Percentiles rank a stretch among this genome's conserved stretches.
Evolutionary conservation across 192 early-diverging fungal species (phyloP).

Genomic region (Diversispora epigaea): DNA sequence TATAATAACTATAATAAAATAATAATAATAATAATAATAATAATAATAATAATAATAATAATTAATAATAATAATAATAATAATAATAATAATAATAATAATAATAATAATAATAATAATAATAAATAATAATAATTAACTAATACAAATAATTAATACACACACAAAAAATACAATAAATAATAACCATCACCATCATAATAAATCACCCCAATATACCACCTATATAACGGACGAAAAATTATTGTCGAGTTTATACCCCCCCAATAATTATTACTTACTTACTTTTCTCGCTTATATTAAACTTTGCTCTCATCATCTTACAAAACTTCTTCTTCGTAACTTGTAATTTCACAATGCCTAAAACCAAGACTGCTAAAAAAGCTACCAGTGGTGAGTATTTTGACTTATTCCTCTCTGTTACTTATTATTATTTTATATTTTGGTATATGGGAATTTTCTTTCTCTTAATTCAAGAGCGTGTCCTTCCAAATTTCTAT

Average conservation of each 20-base stretch:
- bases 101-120: too few species aligned
- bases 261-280: slow-evolving; percentile 7
- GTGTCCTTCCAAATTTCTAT: slow-evolving; percentile 14
- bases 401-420: not conserved
- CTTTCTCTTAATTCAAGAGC: slow-evolving; percentile 28
- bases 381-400: slow-evolving; percentile 36
- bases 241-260: slow-evolving; percentile 1
- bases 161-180: too few species aligned
- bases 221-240: slow-evolving; percentile 25
- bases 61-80: too few species aligned
- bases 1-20: too few species aligned
- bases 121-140: too few species aligned
- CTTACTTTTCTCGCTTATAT: slow-evolving; percentile 23
- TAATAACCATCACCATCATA: too few species aligned
- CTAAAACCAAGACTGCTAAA: slow-evolving; percentile 54
- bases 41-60: too few species aligned
- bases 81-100: too few species aligned
- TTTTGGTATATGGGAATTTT: slow-evolving; percentile 28
- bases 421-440: not conserved
- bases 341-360: slow-evolving; percentile 42
- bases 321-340: slow-evolving; percentile 20
- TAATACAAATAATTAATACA: too few species aligned
- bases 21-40: too few species aligned
- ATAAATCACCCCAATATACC: slow-evolving; percentile 1
- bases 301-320: slow-evolving; percentile 18